Conservation (phyloP, 2,329 filamentous ascomycete species). For the Curvularia hawaiiensis region DNA sequence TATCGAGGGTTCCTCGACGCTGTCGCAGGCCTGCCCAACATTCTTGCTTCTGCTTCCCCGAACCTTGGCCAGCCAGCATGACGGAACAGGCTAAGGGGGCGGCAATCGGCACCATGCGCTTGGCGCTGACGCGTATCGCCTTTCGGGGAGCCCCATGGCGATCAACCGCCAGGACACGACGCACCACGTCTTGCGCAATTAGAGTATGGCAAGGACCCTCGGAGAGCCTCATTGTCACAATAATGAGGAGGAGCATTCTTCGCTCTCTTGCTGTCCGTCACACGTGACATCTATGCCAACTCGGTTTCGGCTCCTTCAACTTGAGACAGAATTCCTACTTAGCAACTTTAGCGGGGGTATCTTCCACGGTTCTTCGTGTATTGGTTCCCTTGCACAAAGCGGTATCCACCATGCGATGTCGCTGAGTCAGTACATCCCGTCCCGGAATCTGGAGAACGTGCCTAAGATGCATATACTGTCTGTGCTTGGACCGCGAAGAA, state of each 20-base stretch:
- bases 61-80: constrained; percentile 12
- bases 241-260: background rate
- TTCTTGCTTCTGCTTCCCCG: constrained; percentile 17
- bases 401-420: background rate
- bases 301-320: background rate
- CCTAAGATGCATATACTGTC: background rate
- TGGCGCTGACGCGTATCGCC: constrained; percentile 30
- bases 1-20: constrained; percentile 2
- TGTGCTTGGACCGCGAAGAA: background rate
- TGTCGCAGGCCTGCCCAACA: constrained; percentile 11
- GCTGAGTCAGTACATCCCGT: background rate
- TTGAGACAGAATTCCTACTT: background rate
- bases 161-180: background rate
- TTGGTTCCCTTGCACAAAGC: background rate
- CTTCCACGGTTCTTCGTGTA: background rate
- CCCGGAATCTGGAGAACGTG: background rate
- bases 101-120: constrained; percentile 27
- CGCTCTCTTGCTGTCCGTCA: background rate
- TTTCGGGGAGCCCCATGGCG: constrained; percentile 7
- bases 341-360: background rate
- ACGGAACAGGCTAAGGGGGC: constrained; percentile 27
- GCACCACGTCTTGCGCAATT: background rate
- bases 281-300: background rate
- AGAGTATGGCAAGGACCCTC: background rate
- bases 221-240: background rate